These are phyloP conservation scores for Golubevia pallescens DNA, from an alignment of 1,284 basidiomycete species.

Conservation along the genomic window DNA sequence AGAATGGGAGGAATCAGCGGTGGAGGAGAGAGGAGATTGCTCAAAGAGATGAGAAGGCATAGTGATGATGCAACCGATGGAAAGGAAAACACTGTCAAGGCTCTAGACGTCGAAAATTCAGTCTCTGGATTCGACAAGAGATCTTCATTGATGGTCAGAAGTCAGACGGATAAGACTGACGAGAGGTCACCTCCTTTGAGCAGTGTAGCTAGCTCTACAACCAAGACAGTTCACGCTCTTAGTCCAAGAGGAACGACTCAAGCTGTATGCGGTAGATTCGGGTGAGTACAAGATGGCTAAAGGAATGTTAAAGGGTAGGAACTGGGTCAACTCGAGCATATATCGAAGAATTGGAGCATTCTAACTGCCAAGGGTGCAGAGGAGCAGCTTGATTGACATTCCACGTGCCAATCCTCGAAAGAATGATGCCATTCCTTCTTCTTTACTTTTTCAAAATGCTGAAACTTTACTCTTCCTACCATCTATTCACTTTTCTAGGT, in stretches of 20 bases:
- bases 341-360: too few relatives aligned
- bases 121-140: neutral
- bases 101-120: conserved; percentile 1
- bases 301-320: too few relatives aligned
- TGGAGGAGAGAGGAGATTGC: conserved; percentile 9
- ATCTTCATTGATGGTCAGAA: conserved; percentile 8
- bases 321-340: too few relatives aligned
- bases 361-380: too few relatives aligned
- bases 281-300: too few relatives aligned
- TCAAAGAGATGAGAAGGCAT: conserved; percentile 8
- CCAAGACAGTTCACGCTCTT: conserved; percentile 30
- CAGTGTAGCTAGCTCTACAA: conserved; percentile 37
- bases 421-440: neutral
- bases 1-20: neutral
- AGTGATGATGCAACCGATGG: conserved; percentile 26
- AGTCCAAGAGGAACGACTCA: conserved; percentile 15
- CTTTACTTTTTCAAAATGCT: neutral
- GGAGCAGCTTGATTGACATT: too few relatives aligned
- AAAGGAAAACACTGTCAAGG: conserved; percentile 1
- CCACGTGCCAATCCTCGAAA: too few relatives aligned
- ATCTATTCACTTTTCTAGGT: neutral
- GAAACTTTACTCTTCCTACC: neutral
- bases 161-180: conserved; percentile 19
- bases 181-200: conserved; percentile 29
- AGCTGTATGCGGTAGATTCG: too few relatives aligned